Evolutionary conservation across 2,329 filamentous ascomycete species (phyloP), one percentile per base, ranked within the genome.

Genomic region (Fusarium nelsonii): DNA sequence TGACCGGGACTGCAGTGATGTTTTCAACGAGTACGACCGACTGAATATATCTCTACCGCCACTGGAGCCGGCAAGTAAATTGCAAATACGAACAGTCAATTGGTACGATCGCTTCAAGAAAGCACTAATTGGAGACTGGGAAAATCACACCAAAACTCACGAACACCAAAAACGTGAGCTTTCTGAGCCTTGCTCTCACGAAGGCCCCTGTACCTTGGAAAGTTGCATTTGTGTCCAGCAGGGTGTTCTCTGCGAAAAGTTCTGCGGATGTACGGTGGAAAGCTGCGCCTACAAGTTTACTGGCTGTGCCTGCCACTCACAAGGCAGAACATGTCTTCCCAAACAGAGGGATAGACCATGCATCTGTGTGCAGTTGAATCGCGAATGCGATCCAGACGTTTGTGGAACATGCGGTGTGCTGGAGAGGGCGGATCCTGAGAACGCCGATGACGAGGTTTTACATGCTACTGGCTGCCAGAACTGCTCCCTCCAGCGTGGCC

Each of bases 321-420:
- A 81, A 8, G 91, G 91, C 55, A 87, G 87, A 75, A 84, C 84
- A 1, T 91, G 89, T 66, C 69, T 84, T 8, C 77, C 84, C 14
- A 86, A 85, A 43, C 82, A 89, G 69, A 86, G 85, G 64, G 86
- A 88, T 58, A 80, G 78, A 63, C 84, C 85, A 5, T 96, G 93
- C 75, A 89, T 91, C 15, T 97, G 93, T 73, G 83, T 89, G 20
- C 84, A 87, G 72, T 83, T 93, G 53, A 91, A 92, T 70, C 87
- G 93, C 39, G 93, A 97, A 79, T 97, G 93, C 74, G 93, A 96
- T 72, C 89, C 92, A 3, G 88, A 91, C 61, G 82, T 95, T 14
- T 97, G 93, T 73, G 84, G 84, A 16, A 84, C 82, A 10, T 96
- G 93, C 71, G 92, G 92, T 30, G 91, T 90, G 0, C 75, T 82